A percentile compares a stretch with the other conserved stretches of the same genome.
phyloP scores from a whole-genome alignment of 345 rosid genomes.

The Bruguiera sexangula region DNA sequence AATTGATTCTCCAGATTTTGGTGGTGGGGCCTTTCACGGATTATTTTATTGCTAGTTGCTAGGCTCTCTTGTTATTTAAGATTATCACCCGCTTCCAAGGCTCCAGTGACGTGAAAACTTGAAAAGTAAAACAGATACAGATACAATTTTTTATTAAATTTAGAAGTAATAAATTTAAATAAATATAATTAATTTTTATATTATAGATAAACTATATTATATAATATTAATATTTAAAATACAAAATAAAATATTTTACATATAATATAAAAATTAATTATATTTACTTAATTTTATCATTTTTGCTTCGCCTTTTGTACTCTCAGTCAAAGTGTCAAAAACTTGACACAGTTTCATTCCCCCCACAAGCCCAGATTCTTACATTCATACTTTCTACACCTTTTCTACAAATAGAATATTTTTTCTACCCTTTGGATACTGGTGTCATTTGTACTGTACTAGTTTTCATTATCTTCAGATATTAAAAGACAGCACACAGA shows the following conservation, averaged over 20 bases:
- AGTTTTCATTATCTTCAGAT: constrained; percentile 32
- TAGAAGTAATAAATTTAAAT: too few species aligned
- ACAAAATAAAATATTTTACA: background rate
- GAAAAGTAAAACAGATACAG: background rate
- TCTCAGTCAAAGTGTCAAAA: constrained; percentile 25
- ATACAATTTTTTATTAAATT: background rate
- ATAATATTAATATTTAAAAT: too few species aligned
- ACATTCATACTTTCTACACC: constrained; percentile 15
- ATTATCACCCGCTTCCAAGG: background rate
- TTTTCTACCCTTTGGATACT: background rate
- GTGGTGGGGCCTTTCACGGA: too few species aligned
- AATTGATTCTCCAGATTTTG: too few species aligned
- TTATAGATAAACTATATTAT: too few species aligned
- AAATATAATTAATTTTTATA: too few species aligned
- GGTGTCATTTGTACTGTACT: constrained; percentile 14
- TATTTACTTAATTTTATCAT: too few species aligned
- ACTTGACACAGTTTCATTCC: constrained; percentile 2
- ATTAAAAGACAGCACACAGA: constrained; percentile 2
- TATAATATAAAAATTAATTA: background rate
- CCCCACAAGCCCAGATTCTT: constrained; percentile 22
- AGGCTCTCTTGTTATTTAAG: background rate
- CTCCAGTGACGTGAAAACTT: background rate
- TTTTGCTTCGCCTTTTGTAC: background rate
- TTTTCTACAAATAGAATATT: constrained; percentile 9
- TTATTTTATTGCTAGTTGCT: too few species aligned